Percentiles rank a stretch among this genome's conserved stretches.
These are phyloP conservation scores for Penicillium subrubescens DNA, from an alignment of 495 filamentous ascomycete genomes.

Conservation along the genomic window DNA sequence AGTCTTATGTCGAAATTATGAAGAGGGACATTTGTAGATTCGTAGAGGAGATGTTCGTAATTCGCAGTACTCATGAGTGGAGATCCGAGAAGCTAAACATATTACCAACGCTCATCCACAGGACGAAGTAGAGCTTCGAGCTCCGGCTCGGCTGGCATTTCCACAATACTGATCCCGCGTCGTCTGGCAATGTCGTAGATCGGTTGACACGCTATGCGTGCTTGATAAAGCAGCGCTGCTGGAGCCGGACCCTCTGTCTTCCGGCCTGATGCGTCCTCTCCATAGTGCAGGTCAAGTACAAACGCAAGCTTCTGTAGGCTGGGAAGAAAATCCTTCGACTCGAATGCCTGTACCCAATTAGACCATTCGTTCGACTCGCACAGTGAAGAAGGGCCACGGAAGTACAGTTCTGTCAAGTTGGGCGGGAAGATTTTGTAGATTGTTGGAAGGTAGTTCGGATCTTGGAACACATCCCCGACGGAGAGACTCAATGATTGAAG, in stretches of 20 bases:
- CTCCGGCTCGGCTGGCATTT: conserved; percentile 3
- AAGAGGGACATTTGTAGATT: neutral
- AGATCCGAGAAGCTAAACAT: neutral
- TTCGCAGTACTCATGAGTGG: neutral
- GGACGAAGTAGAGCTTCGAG: neutral
- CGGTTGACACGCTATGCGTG: conserved; percentile 19
- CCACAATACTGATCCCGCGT: conserved; percentile 17
- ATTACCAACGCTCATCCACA: conserved; percentile 6
- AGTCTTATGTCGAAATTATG: neutral
- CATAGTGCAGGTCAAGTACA: conserved; percentile 26
- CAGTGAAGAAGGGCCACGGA: conserved; percentile 28
- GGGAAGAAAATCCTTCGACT: conserved; percentile 17
- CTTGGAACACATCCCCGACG: conserved; percentile 26
- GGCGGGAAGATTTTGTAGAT: conserved; percentile 22
- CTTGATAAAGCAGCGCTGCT: conserved; percentile 12
- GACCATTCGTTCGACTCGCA: conserved; percentile 19
- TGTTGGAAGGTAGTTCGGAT: conserved; percentile 15
- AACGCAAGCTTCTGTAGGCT: conserved; percentile 23
- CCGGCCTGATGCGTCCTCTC: neutral
- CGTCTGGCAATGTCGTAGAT: conserved; percentile 13
- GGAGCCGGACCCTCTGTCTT: conserved; percentile 9
- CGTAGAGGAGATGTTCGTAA: neutral
- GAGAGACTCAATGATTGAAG: conserved; percentile 27
- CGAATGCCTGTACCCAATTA: conserved; percentile 25
- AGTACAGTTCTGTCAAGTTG: conserved; percentile 22